These are phyloP conservation scores for Candida maltosa DNA, from an alignment of 805 yeast genomes.

Conservation along the genomic window DNA sequence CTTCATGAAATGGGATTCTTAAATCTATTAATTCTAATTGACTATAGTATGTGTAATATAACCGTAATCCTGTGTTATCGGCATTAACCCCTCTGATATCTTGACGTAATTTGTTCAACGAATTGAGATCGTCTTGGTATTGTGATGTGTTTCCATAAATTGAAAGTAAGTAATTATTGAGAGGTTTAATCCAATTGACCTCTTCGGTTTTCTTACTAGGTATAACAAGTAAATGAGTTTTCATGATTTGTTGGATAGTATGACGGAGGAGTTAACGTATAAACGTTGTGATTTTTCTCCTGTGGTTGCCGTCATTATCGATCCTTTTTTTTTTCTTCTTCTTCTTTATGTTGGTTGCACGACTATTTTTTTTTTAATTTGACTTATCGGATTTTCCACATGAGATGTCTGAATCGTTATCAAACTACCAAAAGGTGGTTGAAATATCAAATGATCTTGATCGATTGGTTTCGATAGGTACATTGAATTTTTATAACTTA, in stretches of 20 bases:
- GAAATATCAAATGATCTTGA: conserved; percentile 38
- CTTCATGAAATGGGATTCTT: conserved; percentile 65
- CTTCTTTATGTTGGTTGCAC: no score
- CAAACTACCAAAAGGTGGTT: conserved; percentile 22
- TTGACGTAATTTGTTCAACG: conserved; percentile 56
- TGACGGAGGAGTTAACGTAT: background rate
- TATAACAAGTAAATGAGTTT: conserved; percentile 20
- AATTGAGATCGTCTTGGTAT: conserved; percentile 51
- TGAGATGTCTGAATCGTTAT: background rate
- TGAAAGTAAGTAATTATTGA: conserved; percentile 53
- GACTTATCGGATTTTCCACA: no score
- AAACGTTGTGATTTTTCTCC: background rate
- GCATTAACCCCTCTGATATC: conserved; percentile 51
- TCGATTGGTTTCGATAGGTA: conserved; percentile 47
- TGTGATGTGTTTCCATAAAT: conserved; percentile 63
- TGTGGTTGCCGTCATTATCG: background rate
- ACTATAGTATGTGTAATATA: conserved; percentile 69
- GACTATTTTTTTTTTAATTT: no score
- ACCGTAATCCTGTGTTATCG: conserved; percentile 45
- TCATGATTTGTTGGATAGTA: conserved; percentile 14
- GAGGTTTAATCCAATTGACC: conserved; percentile 63
- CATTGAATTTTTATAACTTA: conserved; percentile 38
- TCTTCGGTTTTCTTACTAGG: conserved; percentile 48
- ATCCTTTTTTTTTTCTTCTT: no score
- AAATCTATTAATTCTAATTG: conserved; percentile 78